Base-by-base conservation (phyloP, 306 rosid species). In the Cyamopsis tetragonoloba region DNA sequence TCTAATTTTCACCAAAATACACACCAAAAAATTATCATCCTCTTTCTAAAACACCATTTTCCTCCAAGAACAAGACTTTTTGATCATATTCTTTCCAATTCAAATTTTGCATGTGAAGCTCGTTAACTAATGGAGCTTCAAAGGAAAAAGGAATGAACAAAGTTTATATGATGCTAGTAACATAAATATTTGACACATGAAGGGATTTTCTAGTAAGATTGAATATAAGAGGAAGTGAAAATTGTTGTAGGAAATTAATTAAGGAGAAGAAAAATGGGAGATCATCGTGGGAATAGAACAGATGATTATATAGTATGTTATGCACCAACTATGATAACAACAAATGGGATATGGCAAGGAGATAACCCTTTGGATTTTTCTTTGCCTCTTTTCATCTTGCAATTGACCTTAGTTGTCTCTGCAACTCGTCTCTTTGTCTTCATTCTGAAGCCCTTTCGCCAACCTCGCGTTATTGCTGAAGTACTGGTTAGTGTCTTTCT, bases 311-410 rank as follows among this genome's bases (percentile, higher is more conserved):
- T 87, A 28, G 85, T 92, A 0, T 92, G 98, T 32, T 92, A 87
- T 59, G 85, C 96, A 5, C 98, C 98, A 2, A 83, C 87, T 19
- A 86, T 89, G 98, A 81, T 92, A 30, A 89, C 96, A 17, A 92
- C 98, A 37, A 85, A 92, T 66, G 96, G 98, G 13, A 66, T 92
- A n/a, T 92, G 96, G 96, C 96, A 87, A 72, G 98, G 98, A 4
- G 96, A 92, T 35, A 92, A 89, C 65, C 98, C 98, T 81, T 65
- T 92, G 72, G 91, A 89, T 72, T 92, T 82, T 71, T 92, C 98
- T 77, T 88, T 92, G 19, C 98, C 98, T 51, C 96, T 87, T 72
- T 92, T 92, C 83, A 87, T 92, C 55, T 70, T 92, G 70, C 98
- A 92, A 62, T 48, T 92, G 22, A 83, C 93, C 23, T 14, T 92